These are phyloP conservation scores for Lachnellula occidentalis DNA, from an alignment of 2,329 filamentous ascomycete species.

Conservation along the genomic window DNA sequence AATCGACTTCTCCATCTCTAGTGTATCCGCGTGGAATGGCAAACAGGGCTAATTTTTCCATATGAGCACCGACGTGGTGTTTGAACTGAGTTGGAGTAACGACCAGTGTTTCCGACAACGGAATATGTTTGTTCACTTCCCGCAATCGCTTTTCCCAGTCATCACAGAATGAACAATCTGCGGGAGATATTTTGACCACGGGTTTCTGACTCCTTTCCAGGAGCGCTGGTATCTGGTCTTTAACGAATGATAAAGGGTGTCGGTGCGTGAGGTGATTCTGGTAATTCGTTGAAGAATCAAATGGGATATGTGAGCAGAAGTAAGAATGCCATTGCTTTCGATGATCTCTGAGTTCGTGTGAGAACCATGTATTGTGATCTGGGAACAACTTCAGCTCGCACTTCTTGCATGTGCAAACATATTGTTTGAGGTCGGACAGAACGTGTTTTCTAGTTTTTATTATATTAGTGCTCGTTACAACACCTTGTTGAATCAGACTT, in stretches of 20 bases:
- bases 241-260: constrained; percentile 8
- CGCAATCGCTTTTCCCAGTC: constrained; percentile 22
- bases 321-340: constrained; percentile 21
- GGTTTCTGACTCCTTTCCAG: constrained; percentile 12
- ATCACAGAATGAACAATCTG: constrained; percentile 28
- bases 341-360: constrained; percentile 27
- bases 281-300: constrained; percentile 1
- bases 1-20: constrained; percentile 11
- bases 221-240: constrained; percentile 13
- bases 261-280: constrained; percentile 2
- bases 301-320: constrained; percentile 15
- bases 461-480: not conserved
- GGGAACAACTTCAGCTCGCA: constrained; percentile 27
- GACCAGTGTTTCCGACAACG: not conserved
- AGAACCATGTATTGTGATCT: constrained; percentile 25
- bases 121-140: constrained; percentile 7
- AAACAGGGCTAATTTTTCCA: constrained; percentile 24
- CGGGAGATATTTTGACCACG: constrained; percentile 9
- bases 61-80: constrained; percentile 19
- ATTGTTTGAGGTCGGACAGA: constrained; percentile 28
- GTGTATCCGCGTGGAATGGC: constrained; percentile 13
- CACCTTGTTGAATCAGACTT: not conserved
- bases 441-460: constrained; percentile 25
- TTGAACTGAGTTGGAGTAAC: constrained; percentile 15
- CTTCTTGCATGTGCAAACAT: constrained; percentile 29